Conservation (phyloP, 2,329 filamentous ascomycete species). For the Trichoderma sp. region DNA sequence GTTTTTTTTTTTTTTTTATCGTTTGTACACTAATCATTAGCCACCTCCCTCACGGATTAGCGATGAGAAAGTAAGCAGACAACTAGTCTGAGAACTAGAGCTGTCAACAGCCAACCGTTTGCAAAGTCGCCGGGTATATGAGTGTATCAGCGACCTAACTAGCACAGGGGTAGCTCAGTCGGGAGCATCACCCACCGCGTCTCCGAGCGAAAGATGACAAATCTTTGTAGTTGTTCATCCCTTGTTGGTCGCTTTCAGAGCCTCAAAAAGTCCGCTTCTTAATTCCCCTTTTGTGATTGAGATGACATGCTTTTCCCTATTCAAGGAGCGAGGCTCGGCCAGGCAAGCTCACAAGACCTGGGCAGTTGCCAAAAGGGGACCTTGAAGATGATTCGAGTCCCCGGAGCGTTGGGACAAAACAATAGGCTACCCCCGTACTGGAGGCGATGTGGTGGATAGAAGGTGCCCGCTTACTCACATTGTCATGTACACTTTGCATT, state of each 20-base stretch:
- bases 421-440: neutral
- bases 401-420: neutral
- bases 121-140: neutral
- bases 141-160: neutral
- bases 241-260: neutral
- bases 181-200: neutral
- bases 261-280: neutral
- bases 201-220: neutral
- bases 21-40: neutral
- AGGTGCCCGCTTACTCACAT: conserved; percentile 16
- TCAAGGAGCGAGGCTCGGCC: neutral
- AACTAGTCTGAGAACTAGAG: neutral
- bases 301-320: neutral
- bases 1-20: neutral
- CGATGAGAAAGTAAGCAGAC: neutral
- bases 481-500: neutral
- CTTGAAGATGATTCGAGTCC: neutral
- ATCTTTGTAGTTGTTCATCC: neutral
- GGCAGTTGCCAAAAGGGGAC: neutral
- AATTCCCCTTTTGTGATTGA: neutral
- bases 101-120: neutral
- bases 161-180: neutral
- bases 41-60: neutral
- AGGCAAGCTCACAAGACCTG: neutral
- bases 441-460: neutral